These are phyloP conservation scores for Aspergillus sp. DNA, from an alignment of 2,329 filamentous ascomycete genomes.

Conservation along the genomic window DNA sequence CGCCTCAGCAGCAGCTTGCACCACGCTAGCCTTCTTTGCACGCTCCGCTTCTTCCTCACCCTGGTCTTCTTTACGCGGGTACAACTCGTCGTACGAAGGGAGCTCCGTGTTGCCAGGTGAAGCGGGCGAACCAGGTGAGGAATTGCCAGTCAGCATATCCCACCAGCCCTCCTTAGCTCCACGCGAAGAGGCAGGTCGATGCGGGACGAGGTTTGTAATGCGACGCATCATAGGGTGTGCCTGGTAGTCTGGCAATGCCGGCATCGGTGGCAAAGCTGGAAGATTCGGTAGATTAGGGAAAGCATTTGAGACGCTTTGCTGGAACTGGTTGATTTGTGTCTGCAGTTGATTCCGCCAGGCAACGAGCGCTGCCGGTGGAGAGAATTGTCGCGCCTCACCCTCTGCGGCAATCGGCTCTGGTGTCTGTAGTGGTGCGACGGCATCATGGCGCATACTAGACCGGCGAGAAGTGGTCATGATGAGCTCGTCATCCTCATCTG, in stretches of 20 bases:
- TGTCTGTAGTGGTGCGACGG: constrained; percentile 21
- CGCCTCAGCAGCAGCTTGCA: constrained; percentile 46
- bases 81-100: constrained; percentile 78
- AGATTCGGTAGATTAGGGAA: constrained; percentile 67
- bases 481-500: constrained; percentile 24
- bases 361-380: constrained; percentile 63
- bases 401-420: constrained; percentile 27
- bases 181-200: constrained; percentile 55
- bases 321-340: constrained; percentile 73
- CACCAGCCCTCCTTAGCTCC: constrained; percentile 58
- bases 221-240: constrained; percentile 70
- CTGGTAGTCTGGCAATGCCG: constrained; percentile 70
- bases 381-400: constrained; percentile 37
- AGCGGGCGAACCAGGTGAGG: constrained; percentile 27
- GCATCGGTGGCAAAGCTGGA: constrained; percentile 59
- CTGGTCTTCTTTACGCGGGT: constrained; percentile 50
- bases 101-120: constrained; percentile 53
- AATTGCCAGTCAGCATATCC: constrained; percentile 60
- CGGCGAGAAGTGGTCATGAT: constrained; percentile 35
- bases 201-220: constrained; percentile 71
- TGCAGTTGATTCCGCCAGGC: constrained; percentile 73
- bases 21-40: constrained; percentile 44
- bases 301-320: constrained; percentile 67
- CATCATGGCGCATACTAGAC: constrained; percentile 38
- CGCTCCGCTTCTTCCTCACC: constrained; percentile 37